Conservation (phyloP, 2,329 filamentous ascomycete genomes). For the Cytospora schulzeri region DNA sequence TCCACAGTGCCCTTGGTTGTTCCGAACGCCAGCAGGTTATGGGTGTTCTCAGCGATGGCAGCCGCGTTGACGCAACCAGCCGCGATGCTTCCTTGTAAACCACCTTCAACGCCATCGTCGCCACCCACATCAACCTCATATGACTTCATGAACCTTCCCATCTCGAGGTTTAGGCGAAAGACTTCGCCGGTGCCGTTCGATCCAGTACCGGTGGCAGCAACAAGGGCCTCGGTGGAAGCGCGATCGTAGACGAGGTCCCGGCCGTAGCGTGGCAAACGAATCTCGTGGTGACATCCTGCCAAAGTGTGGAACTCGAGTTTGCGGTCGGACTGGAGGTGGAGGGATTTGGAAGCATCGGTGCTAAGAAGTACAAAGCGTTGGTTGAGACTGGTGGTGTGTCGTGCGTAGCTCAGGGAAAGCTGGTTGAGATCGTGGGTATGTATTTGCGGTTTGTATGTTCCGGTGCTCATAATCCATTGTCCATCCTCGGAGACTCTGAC, state of each 20-base stretch:
- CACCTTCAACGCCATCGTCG: slow-evolving; percentile 73
- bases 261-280: slow-evolving; percentile 90
- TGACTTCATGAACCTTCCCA: slow-evolving; percentile 90
- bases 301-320: slow-evolving; percentile 92
- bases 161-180: slow-evolving; percentile 87
- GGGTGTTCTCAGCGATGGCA: slow-evolving; percentile 83
- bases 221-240: slow-evolving; percentile 77
- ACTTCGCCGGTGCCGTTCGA: slow-evolving; percentile 86
- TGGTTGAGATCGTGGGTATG: slow-evolving; percentile 95
- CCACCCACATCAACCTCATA: slow-evolving; percentile 89
- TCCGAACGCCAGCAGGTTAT: slow-evolving; percentile 90
- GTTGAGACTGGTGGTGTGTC: slow-evolving; percentile 90
- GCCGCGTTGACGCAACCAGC: slow-evolving; percentile 86
- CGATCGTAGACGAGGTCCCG: slow-evolving; percentile 85
- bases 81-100: slow-evolving; percentile 83
- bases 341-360: slow-evolving; percentile 87
- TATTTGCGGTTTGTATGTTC: slow-evolving; percentile 75
- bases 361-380: slow-evolving; percentile 88
- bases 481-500: slow-evolving; percentile 92
- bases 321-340: slow-evolving; percentile 91
- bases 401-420: slow-evolving; percentile 87
- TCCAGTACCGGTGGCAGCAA: slow-evolving; percentile 87
- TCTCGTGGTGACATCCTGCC: slow-evolving; percentile 82
- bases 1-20: slow-evolving; percentile 95
- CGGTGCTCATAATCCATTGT: slow-evolving; percentile 95